Percentiles rank a stretch among this genome's conserved stretches.
Conservation (phyloP, 2,329 filamentous ascomycete species). For the Tolypocladium sp. region DNA sequence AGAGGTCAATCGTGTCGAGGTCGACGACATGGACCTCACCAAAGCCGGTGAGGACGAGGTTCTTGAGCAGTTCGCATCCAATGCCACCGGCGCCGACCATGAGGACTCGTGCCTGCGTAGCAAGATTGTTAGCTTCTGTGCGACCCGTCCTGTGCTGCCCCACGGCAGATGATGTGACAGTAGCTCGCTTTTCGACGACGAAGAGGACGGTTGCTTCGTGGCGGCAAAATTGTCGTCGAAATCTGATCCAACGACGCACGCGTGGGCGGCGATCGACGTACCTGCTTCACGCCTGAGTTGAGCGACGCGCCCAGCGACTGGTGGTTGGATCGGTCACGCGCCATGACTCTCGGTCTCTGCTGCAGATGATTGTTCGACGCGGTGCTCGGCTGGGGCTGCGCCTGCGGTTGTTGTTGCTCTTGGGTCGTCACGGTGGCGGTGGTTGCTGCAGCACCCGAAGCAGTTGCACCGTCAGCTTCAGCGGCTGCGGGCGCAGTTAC, state of each 20-base stretch:
- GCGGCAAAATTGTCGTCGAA: constrained; percentile 3
- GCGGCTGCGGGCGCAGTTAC: not conserved
- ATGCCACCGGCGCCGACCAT: constrained; percentile 97
- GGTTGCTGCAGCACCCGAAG: not conserved
- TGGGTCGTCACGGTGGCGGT: not conserved
- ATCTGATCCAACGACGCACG: not conserved
- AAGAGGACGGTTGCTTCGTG: not conserved
- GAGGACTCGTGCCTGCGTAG: constrained; percentile 64
- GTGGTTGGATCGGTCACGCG: constrained; percentile 46
- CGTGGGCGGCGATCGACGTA: constrained; percentile 25
- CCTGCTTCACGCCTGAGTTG: constrained; percentile 60
- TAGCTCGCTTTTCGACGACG: not conserved
- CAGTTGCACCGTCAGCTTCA: not conserved
- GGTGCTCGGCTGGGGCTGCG: constrained; percentile 6
- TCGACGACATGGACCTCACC: constrained; percentile 92
- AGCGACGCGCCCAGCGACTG: constrained; percentile 60
- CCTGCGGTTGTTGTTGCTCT: constrained; percentile 5
- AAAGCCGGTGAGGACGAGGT: constrained; percentile 85
- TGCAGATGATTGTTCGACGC: constrained; percentile 11
- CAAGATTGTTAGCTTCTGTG: not conserved
- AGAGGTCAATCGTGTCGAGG: constrained; percentile 95
- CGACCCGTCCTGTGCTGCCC: not conserved
- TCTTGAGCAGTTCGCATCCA: constrained; percentile 95
- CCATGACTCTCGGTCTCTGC: constrained; percentile 16
- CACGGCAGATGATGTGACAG: not conserved